phyloP scores from a whole-genome alignment of 2,329 filamentous ascomycete species.

The Colletotrichum coccodes region DNA sequence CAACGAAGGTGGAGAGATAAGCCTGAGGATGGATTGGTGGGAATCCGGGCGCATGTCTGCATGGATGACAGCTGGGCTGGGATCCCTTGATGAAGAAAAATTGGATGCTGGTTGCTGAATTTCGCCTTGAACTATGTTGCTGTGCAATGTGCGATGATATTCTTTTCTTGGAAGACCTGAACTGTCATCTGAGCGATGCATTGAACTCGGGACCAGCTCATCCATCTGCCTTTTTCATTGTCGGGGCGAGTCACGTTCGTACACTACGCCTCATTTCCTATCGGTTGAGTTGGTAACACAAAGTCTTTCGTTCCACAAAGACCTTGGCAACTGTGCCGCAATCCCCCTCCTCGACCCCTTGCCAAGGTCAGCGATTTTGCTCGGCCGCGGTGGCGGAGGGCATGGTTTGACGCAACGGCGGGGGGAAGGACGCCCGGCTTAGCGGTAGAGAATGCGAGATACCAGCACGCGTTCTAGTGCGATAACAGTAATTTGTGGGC shows the following conservation, averaged over 20 bases:
- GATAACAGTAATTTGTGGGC: not conserved
- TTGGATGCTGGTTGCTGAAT: not conserved
- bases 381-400: too few species aligned
- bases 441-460: not conserved
- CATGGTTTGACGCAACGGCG: not conserved
- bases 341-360: not conserved
- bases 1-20: not conserved
- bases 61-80: too few species aligned
- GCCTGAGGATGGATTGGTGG: not conserved
- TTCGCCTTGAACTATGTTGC: not conserved
- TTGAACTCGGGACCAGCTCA: not conserved
- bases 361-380: not conserved
- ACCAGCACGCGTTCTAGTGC: not conserved
- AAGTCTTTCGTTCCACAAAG: not conserved
- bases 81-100: too few species aligned
- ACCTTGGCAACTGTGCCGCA: not conserved
- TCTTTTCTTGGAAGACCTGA: not conserved
- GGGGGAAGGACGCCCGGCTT: constrained; percentile 19
- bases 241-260: not conserved
- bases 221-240: not conserved
- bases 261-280: not conserved
- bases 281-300: not conserved
- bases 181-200: not conserved
- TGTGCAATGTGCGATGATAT: not conserved
- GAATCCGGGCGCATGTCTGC: not conserved